phyloP scores from a whole-genome alignment of 139 green algal genomes.

The Closterium sp. region DNA sequence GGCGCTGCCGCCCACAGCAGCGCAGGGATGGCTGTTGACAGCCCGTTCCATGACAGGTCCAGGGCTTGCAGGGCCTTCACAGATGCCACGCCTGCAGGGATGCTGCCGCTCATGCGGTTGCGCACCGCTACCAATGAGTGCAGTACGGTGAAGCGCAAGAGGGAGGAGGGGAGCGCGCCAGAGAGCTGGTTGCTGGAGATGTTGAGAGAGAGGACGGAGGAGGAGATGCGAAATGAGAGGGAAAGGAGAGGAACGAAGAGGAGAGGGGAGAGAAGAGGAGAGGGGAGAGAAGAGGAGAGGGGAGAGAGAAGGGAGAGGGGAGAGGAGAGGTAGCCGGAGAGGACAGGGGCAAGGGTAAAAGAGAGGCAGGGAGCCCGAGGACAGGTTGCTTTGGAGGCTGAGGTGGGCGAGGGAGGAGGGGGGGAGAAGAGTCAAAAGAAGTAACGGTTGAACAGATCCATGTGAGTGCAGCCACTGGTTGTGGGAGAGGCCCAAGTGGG shows the following conservation, averaged over 20 bases:
- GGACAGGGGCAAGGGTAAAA: too few relatives aligned
- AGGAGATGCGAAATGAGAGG: background rate
- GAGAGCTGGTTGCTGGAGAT: background rate
- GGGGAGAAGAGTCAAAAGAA: too few relatives aligned
- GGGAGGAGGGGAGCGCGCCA: background rate
- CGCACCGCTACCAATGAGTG: background rate
- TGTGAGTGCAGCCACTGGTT: too few relatives aligned
- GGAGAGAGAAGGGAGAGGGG: too few relatives aligned
- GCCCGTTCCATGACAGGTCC: background rate
- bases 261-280: background rate
- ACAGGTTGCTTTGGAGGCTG: too few relatives aligned
- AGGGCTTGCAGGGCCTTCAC: background rate
- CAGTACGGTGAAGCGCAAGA: background rate
- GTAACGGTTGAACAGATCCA: too few relatives aligned
- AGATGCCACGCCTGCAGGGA: background rate
- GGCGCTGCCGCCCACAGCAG: background rate
- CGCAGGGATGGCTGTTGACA: background rate
- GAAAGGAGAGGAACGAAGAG: too few relatives aligned
- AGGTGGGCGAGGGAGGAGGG: too few relatives aligned
- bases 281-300: background rate
- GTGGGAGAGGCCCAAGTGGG: too few relatives aligned
- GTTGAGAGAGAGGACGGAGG: background rate
- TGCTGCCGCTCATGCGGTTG: background rate
- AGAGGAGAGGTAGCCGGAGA: too few relatives aligned
- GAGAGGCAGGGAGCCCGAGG: too few relatives aligned